Base-by-base conservation (phyloP, 2,329 filamentous ascomycete species). In the Pyrenophora seminiperda region DNA sequence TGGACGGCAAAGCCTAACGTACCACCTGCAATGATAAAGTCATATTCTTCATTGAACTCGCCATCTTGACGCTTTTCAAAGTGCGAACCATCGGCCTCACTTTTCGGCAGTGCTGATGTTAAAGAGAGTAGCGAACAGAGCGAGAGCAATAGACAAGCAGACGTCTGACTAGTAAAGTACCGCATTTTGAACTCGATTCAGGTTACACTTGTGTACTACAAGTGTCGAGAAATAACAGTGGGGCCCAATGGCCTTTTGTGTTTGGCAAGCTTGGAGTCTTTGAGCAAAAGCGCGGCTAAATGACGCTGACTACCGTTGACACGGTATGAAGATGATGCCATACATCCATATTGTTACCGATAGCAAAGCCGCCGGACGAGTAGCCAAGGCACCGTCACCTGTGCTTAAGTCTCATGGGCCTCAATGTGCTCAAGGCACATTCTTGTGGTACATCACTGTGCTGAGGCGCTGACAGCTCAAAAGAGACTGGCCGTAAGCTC, bases 11-110 rank as follows among this genome's bases (percentile, higher is more conserved):
- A 18, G 11, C 5, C 10, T 9, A 41, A 55, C 54, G 15, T 58
- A 55, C 54, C 59, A 32, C 59, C 59, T 2, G 56, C 58, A 18
- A 61, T 50, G 15, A 61, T 53, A 30, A 61, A 61, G 42, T 62
- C 59, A 13, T 59, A 61, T 19, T 60, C 57, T 45, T 60, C 59
- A 14, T 60, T 58, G 36, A 55, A 57, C 19, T 15, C 53, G 54
- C 2, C 50, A 41, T 19, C 36, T 34, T 56, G 54, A 7, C 59
- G 52, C 43, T 50, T 60, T 32, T 42, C 53, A 9, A 56, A 41
- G 14, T 45, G 47, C 1, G 50, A 58, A 24, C 60, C 48, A 24
- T 60, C 41, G 7, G 58, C 10, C 19, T 60, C 56, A 22, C 56
- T 54, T 27, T 42, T 53, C 7, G 57, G 59, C 59, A 52, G 56